Evolutionary conservation across 441 rosid genomes (phyloP).

Genomic region (Populus hybrid): DNA sequence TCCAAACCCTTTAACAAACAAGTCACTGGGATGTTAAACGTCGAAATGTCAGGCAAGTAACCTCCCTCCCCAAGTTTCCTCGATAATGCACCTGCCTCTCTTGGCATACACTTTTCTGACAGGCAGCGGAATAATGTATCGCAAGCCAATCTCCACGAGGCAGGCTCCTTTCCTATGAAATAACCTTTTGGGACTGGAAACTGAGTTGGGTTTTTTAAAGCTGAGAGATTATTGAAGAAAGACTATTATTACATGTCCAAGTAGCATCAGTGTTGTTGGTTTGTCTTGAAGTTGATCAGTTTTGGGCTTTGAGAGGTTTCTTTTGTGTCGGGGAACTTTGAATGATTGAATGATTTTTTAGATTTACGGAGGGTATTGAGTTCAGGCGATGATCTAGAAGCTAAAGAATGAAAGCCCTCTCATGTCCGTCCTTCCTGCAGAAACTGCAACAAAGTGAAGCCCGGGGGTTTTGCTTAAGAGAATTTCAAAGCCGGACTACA

Average conservation of each 20-base stretch:
- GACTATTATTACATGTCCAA: conserved; percentile 25
- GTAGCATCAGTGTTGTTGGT: conserved; percentile 8
- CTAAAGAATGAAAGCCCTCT: conserved; percentile 46
- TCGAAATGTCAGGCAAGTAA: conserved; percentile 48
- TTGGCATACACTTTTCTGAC: conserved; percentile 58
- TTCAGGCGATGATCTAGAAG: conserved; percentile 41
- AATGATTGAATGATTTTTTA: conserved; percentile 3
- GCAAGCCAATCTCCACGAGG: conserved; percentile 47
- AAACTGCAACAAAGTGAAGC: not conserved
- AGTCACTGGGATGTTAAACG: conserved; percentile 51
- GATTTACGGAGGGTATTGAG: conserved; percentile 14
- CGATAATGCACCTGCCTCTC: conserved; percentile 59
- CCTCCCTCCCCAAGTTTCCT: conserved; percentile 47
- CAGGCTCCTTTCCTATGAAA: conserved; percentile 49
- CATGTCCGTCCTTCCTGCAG: conserved; percentile 35
- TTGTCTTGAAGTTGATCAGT: not conserved
- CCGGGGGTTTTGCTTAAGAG: not conserved
- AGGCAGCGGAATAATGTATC: conserved; percentile 66
- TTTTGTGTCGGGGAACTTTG: conserved; percentile 13
- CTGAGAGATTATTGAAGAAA: conserved; percentile 1
- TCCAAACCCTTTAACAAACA: conserved; percentile 62
- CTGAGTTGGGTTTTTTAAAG: not conserved
- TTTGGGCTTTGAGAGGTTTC: conserved; percentile 15
- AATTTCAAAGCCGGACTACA: not conserved
- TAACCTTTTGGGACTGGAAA: conserved; percentile 1